Percentiles rank a stretch among this genome's conserved stretches.
Evolutionary conservation across 2,329 filamentous ascomycete genomes (phyloP).

Genomic region (Exophiala lecanii-corni): DNA sequence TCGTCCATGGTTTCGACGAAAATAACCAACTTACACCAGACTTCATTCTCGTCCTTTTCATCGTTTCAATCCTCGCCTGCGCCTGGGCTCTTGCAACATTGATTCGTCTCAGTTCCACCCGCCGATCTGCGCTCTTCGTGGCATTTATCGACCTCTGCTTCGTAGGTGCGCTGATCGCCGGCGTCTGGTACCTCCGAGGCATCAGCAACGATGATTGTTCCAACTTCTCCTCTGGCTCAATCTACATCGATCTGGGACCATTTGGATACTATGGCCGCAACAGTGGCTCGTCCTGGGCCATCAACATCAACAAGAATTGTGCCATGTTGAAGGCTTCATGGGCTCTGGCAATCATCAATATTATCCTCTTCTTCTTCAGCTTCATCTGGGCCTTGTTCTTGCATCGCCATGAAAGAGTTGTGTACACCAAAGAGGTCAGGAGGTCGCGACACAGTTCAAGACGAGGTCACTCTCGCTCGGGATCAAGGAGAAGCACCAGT

Average conservation of each 20-base stretch:
- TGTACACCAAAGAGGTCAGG: slow-evolving; percentile 38
- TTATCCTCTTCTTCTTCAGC: slow-evolving; percentile 74
- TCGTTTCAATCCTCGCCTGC: slow-evolving; percentile 56
- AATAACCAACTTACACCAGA: slow-evolving; percentile 55
- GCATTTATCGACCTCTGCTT: slow-evolving; percentile 59
- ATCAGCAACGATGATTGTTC: slow-evolving; percentile 64
- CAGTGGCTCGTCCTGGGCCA: slow-evolving; percentile 44
- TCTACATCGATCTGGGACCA: slow-evolving; percentile 57
- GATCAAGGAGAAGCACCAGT: slow-evolving; percentile 26
- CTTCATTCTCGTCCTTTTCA: slow-evolving; percentile 61
- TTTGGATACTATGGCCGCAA: slow-evolving; percentile 52
- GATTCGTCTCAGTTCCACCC: slow-evolving; percentile 55
- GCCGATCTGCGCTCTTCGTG: slow-evolving; percentile 56
- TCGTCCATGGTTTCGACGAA: slow-evolving; percentile 56
- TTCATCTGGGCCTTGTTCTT: slow-evolving; percentile 60
- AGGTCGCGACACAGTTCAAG: slow-evolving; percentile 30
- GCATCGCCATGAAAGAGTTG: slow-evolving; percentile 31
- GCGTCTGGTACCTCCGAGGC: slow-evolving; percentile 54
- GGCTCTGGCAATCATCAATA: slow-evolving; percentile 86
- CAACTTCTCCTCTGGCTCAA: slow-evolving; percentile 49
- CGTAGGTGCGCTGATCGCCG: slow-evolving; percentile 60
- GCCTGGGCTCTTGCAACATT: slow-evolving; percentile 60
- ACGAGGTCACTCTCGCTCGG: slow-evolving; percentile 27
- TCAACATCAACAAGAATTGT: slow-evolving; percentile 69
- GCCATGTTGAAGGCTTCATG: slow-evolving; percentile 88